These are phyloP conservation scores for Trichophyton simii DNA, from an alignment of 2,329 filamentous ascomycete species.

Conservation along the genomic window DNA sequence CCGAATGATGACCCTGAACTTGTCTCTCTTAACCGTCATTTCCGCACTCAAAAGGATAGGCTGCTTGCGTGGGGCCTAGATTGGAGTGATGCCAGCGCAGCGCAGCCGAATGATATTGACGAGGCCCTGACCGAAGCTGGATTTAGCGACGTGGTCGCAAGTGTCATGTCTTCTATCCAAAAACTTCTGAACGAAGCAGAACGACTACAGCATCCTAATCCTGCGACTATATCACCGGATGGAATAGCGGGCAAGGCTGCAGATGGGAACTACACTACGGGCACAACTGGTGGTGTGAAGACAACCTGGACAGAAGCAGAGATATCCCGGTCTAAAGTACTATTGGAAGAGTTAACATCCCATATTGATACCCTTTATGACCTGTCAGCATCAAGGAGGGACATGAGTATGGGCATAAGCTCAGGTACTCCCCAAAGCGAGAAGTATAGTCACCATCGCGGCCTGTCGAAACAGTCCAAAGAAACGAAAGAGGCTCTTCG, in stretches of 20 bases:
- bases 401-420: slow-evolving; percentile 31
- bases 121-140: slow-evolving; percentile 50
- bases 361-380: slow-evolving; percentile 55
- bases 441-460: slow-evolving; percentile 20
- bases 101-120: slow-evolving; percentile 48
- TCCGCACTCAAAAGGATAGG: slow-evolving; percentile 51
- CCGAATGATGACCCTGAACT: slow-evolving; percentile 41
- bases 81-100: slow-evolving; percentile 50
- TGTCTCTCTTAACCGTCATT: slow-evolving; percentile 45
- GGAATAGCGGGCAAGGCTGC: slow-evolving; percentile 28
- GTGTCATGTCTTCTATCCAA: slow-evolving; percentile 52
- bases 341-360: slow-evolving; percentile 48
- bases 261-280: slow-evolving; percentile 23
- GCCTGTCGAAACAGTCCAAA: slow-evolving; percentile 10
- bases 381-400: slow-evolving; percentile 44
- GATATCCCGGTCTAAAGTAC: slow-evolving; percentile 43
- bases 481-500: slow-evolving; percentile 16
- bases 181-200: slow-evolving; percentile 51
- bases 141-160: slow-evolving; percentile 51
- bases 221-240: slow-evolving; percentile 27
- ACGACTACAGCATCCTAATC: slow-evolving; percentile 36
- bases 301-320: slow-evolving; percentile 38
- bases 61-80: slow-evolving; percentile 53
- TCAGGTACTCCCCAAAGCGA: slow-evolving; percentile 20
- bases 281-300: slow-evolving; percentile 25